Evolutionary conservation across 306 rosid species (phyloP).

Genomic region (Medicago lupulina): DNA sequence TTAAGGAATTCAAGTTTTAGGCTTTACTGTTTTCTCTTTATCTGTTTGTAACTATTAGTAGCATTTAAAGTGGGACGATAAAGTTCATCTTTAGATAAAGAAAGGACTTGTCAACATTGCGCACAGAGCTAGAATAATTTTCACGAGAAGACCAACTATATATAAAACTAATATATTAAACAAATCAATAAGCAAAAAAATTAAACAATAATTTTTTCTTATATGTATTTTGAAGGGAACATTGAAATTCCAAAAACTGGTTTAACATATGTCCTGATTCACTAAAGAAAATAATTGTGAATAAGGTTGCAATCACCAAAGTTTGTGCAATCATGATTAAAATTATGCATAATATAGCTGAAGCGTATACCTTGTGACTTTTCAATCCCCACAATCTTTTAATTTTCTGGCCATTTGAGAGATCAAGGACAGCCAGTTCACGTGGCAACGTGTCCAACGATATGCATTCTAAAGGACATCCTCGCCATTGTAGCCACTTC

Average conservation of each 20-base stretch:
- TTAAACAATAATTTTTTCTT: no score
- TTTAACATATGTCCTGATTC: neutral
- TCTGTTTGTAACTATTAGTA: no score
- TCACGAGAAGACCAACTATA: no score
- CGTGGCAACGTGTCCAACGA: conserved; percentile 56
- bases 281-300: neutral
- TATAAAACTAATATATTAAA: no score
- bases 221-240: neutral
- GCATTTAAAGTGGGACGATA: no score
- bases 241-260: neutral
- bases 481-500: conserved; percentile 79
- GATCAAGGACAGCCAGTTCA: conserved; percentile 65
- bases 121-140: no score
- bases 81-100: no score
- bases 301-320: conserved; percentile 13
- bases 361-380: conserved; percentile 45
- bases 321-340: neutral
- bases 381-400: conserved; percentile 43
- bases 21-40: no score
- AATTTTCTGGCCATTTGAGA: conserved; percentile 55
- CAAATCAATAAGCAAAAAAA: no score
- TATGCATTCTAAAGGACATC: conserved; percentile 53
- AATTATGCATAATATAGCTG: conserved; percentile 3
- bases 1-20: no score
- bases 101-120: no score